phyloP scores from a whole-genome alignment of 495 filamentous ascomycete genomes.

The Pyrenula massariospora region DNA sequence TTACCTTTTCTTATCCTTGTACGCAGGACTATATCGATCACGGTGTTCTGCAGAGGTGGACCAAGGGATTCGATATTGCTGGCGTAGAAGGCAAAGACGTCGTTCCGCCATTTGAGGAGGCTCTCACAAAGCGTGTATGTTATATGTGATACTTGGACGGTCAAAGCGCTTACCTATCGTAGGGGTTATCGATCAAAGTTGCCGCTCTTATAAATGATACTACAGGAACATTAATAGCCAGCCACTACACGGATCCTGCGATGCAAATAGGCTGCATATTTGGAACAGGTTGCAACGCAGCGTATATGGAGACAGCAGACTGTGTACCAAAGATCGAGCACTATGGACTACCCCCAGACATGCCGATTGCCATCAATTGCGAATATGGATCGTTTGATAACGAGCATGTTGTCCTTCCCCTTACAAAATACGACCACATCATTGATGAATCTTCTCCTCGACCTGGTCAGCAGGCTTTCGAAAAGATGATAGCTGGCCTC shows the following conservation, averaged over 20 bases:
- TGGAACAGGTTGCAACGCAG: conserved; percentile 95
- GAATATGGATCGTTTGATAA: conserved; percentile 99
- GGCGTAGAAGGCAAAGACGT: conserved; percentile 94
- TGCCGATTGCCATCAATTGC: conserved; percentile 96
- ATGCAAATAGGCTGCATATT: conserved; percentile 98
- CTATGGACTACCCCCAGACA: conserved; percentile 79
- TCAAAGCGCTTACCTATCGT: conserved; percentile 7
- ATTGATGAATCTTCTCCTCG: conserved; percentile 90
- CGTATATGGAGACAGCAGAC: conserved; percentile 91
- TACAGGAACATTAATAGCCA: conserved; percentile 97
- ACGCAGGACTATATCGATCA: conserved; percentile 96
- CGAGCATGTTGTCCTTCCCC: conserved; percentile 83
- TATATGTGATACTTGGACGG: neutral
- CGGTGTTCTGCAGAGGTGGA: conserved; percentile 93
- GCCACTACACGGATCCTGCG: conserved; percentile 79
- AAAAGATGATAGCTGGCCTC: conserved; percentile 96
- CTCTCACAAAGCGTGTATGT: conserved; percentile 63
- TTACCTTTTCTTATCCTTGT: conserved; percentile 97
- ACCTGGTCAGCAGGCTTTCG: conserved; percentile 89
- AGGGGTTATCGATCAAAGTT: conserved; percentile 88
- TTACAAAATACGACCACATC: conserved; percentile 70
- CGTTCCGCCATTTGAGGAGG: conserved; percentile 81
- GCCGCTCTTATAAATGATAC: conserved; percentile 95
- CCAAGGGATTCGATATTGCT: conserved; percentile 95
- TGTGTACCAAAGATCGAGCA: conserved; percentile 90